Evolutionary conservation across 768 basidiomycete species (phyloP), one percentile per base, ranked within the genome.

Genomic region (Xerocomellus amylosporus): DNA sequence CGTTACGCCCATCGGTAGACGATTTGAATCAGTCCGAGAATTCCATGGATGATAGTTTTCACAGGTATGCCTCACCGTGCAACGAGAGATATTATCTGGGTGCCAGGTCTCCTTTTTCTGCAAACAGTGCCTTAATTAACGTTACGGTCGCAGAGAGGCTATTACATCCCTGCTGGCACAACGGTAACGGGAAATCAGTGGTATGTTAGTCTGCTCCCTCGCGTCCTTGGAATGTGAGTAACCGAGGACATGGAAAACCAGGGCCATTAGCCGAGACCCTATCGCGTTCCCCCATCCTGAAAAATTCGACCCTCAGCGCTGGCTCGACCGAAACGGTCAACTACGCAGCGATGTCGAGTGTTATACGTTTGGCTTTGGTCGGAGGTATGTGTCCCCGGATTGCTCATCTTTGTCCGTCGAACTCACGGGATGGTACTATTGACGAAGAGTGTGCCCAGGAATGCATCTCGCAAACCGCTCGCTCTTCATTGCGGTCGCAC

Each of bases 81-180:
- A 0, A 87, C 83, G 0, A 79, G 77, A 49, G 85, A 87, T 51
- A 77, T 88, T 30, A 65, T 81, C 22, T 88, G 82, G 80, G 83
- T 83, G 28, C 5, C 50, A n/a, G 2, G 5, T 12, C 6, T 38
- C 12, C 12, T 6, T 20, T 24, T 26, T 19, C 20, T 20, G 1
- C 15, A 7, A 13, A 15, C 22, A 58, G 76, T 12, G 78, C 74
- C 74, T 77, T 14, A 3, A 30, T 26, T 9, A 33, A 33, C 2
- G 0, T 43, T 10, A 38, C 12, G 2, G 24, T 34, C 5, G 14
- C 45, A 70, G 68, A 54, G 50, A 31, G 62, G 62, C 0, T 56
- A 60, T 10, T 41, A 19, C 8, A 70, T 69, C 30, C 68, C 68
- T 13, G 57, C 68, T 14, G 66, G 66, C 4, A 49, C 59, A 3